Conservation (phyloP, 768 basidiomycete species). For the Kwoniella dejecticola region DNA sequence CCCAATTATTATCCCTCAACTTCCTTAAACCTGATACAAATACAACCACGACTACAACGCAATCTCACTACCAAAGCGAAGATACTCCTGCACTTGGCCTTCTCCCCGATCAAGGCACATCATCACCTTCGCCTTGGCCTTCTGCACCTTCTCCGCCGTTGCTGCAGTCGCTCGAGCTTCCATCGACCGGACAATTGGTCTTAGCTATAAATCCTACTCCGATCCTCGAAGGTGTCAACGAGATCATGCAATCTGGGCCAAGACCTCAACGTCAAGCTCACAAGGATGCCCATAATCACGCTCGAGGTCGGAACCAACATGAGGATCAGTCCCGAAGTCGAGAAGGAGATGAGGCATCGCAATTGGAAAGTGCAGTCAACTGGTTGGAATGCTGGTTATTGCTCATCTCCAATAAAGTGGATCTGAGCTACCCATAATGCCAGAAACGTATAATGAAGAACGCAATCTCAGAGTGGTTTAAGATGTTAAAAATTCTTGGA, state of each 20-base stretch:
- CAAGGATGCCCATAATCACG: too few species aligned
- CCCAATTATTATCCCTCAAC: conserved; percentile 1
- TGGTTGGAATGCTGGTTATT: conserved; percentile 39
- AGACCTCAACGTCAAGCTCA: too few species aligned
- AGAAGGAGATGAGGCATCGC: not conserved
- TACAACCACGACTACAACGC: not conserved
- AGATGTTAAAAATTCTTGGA: too few species aligned
- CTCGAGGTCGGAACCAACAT: too few species aligned
- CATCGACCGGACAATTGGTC: conserved; percentile 19
- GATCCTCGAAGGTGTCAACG: conserved; percentile 22
- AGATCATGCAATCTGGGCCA: too few species aligned
- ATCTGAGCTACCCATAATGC: conserved; percentile 20
- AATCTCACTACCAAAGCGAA: too few species aligned
- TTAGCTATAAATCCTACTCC: conserved; percentile 32
- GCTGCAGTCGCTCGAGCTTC: conserved; percentile 29
- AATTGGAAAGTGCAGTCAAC: not conserved
- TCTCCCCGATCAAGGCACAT: not conserved
- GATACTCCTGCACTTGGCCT: too few species aligned
- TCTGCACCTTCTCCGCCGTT: conserved; percentile 32
- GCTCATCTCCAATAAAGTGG: conserved; percentile 21
- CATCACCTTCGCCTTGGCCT: conserved; percentile 10
- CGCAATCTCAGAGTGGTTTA: too few species aligned
- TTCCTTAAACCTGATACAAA: not conserved
- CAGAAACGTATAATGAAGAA: too few species aligned
- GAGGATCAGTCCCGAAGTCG: not conserved